Evolutionary conservation across 768 basidiomycete genomes (phyloP), one percentile per base, ranked within the genome.

Genomic region (Tulasnella sp.): DNA sequence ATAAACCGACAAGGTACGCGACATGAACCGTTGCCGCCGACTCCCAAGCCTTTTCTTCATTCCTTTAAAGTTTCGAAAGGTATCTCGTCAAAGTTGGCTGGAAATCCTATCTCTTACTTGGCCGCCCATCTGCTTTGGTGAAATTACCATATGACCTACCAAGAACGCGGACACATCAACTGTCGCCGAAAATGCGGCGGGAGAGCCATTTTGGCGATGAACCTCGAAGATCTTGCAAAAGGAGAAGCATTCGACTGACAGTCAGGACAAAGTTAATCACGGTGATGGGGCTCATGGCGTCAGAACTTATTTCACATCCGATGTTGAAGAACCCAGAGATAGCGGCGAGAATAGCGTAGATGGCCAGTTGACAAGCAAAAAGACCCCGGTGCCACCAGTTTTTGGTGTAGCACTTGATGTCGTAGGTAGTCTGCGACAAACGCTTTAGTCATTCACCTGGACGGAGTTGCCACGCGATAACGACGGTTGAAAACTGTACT

Each of bases 401-500:
- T 8, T 75, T 75, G 40, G 74, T 75, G 28, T 75, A 75, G 74
- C n/a, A 75, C 48, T 75, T 42, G n/a, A 75, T 34, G 28, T 75
- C 74, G 37, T 75, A 75, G n/a, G 73, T 37, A 20, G 44, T 75
- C 34, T 41, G 37, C 22, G 37, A 16, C 16, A 46, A 16, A 44
- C 11, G 11, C 11, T 16, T 1, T 11, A 44, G 44, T 44, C 11
- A 44, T 3, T 44, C 14, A 9, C 44, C 44, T 11, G 11, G 14
- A 44, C 14, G 44, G 37, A 37, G 14, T 44, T 3, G 8, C 44
- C 44, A 44, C 8, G 11, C 11, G 8, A 44, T 44, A 8, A 11
- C 11, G 34, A 24, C 58, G 14, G 58, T 28, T 18, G 58, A 22
- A 24, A 18, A 18, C 18, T 24, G 14, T 9, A 22, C 58, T 22